A percentile compares a stretch with the other conserved stretches of the same genome.
phyloP scores from a whole-genome alignment of 768 basidiomycete genomes.

The Suillus placidus region DNA sequence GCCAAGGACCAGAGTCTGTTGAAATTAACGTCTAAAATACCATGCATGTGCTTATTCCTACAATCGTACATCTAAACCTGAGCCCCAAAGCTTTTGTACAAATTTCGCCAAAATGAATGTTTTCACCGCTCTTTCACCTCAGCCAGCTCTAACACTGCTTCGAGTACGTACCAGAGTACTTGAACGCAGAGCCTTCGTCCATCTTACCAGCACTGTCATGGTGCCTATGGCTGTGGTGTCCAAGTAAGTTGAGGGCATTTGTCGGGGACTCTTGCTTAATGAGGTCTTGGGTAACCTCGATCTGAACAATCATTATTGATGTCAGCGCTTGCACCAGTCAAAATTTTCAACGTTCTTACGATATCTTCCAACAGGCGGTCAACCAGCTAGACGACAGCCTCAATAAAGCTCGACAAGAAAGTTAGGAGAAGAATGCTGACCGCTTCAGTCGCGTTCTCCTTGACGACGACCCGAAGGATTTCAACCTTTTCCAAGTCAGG shows the following conservation, averaged over 20 bases:
- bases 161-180: slow-evolving; percentile 64
- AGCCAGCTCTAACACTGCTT: slow-evolving; percentile 55
- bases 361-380: slow-evolving; percentile 71
- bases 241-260: slow-evolving; percentile 54
- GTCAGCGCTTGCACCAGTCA: slow-evolving; percentile 9
- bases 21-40: too few relatives aligned
- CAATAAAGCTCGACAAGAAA: slow-evolving; percentile 21
- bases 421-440: slow-evolving; percentile 35
- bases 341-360: slow-evolving; percentile 40
- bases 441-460: slow-evolving; percentile 55
- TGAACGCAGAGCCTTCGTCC: slow-evolving; percentile 49
- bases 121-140: background rate
- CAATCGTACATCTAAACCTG: background rate
- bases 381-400: slow-evolving; percentile 44
- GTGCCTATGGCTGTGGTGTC: slow-evolving; percentile 30
- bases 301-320: slow-evolving; percentile 32
- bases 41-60: background rate
- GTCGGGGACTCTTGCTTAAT: slow-evolving; percentile 45
- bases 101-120: background rate
- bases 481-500: slow-evolving; percentile 52
- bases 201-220: slow-evolving; percentile 41
- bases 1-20: background rate
- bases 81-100: background rate
- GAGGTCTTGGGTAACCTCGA: slow-evolving; percentile 68
- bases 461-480: slow-evolving; percentile 65